phyloP scores from a whole-genome alignment of 78 protist genomes.

The Guillardia theta region DNA sequence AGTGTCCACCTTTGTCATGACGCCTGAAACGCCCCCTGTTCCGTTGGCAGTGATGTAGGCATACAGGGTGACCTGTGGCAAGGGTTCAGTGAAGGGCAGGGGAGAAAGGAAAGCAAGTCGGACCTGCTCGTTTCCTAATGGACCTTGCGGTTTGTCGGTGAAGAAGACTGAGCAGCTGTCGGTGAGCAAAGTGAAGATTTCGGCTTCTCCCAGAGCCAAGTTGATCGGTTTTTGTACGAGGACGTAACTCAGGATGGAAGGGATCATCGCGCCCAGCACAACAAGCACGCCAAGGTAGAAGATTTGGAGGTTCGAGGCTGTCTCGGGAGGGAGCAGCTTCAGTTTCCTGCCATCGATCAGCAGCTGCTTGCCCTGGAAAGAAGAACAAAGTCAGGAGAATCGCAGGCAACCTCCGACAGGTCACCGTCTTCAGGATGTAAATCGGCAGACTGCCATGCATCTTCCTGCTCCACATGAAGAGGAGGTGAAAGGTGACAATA shows the following conservation, averaged over 20 bases:
- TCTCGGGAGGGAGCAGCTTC: background rate
- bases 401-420: too few relatives aligned
- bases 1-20: background rate
- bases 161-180: background rate
- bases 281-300: background rate
- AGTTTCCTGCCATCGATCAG: background rate
- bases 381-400: too few relatives aligned
- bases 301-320: background rate
- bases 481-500: background rate
- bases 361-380: too few relatives aligned
- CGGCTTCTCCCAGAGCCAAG: background rate
- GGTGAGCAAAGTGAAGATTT: background rate
- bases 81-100: too few relatives aligned
- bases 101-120: background rate
- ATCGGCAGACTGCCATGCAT: background rate
- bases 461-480: background rate
- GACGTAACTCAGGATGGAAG: background rate
- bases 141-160: background rate
- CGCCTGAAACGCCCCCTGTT: background rate
- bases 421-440: background rate
- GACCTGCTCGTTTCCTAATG: background rate
- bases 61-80: too few relatives aligned
- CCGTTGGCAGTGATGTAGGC: background rate
- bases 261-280: background rate
- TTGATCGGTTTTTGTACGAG: background rate